Percentiles rank a stretch among this genome's conserved stretches.
Conservation (phyloP, 148 eudicot species). For the Rhododendron ovatum region DNA sequence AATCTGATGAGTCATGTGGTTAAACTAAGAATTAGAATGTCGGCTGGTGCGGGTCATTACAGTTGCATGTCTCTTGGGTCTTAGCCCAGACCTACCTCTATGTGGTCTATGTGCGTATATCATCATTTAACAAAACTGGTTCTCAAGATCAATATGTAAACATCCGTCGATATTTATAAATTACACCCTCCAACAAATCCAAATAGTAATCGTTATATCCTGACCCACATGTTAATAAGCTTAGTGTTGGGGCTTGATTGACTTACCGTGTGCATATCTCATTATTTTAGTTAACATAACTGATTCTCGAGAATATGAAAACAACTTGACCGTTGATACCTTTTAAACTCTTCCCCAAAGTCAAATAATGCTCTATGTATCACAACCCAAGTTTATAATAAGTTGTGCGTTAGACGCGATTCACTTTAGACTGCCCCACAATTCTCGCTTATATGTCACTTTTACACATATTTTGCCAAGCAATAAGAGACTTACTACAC, state of each 20-base stretch:
- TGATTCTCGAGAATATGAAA: background rate
- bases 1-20: no score
- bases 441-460: background rate
- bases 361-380: background rate
- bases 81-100: no score
- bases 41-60: no score
- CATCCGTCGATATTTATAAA: background rate
- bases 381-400: background rate
- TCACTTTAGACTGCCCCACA: background rate
- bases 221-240: background rate
- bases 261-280: background rate
- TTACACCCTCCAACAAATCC: background rate
- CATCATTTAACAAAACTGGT: background rate
- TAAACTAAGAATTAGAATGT: no score
- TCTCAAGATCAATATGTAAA: background rate
- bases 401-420: background rate
- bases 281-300: background rate
- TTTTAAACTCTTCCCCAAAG: background rate
- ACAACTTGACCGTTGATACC: background rate
- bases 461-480: background rate
- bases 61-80: no score
- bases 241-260: background rate
- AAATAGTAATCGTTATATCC: background rate
- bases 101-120: background rate
- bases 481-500: background rate